A percentile compares a stretch with the other conserved stretches of the same genome.
Conservation (phyloP, 2,329 filamentous ascomycete genomes). For the Thielaviopsis punctulata region DNA sequence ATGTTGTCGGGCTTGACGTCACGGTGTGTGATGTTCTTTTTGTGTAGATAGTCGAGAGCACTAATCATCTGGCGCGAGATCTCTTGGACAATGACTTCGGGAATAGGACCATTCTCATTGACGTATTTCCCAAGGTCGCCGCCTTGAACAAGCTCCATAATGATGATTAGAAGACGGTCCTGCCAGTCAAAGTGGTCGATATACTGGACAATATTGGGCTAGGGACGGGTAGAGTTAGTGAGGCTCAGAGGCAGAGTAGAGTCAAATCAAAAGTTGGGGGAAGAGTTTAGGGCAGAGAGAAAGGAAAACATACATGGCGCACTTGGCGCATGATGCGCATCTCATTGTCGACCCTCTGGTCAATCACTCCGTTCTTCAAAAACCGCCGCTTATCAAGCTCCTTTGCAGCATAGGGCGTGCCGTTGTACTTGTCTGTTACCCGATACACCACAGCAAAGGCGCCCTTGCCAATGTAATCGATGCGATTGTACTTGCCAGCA, state of each 20-base stretch:
- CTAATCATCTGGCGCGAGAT: constrained; percentile 64
- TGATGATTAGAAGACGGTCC: constrained; percentile 75
- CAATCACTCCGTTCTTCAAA: constrained; percentile 78
- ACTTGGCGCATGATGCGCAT: constrained; percentile 88
- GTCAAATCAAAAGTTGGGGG: no score
- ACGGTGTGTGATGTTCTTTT: constrained; percentile 83
- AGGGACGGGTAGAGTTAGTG: constrained; percentile 19
- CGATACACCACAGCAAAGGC: constrained; percentile 92
- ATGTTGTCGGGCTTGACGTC: constrained; percentile 99
- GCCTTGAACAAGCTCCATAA: constrained; percentile 80
- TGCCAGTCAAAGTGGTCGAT: constrained; percentile 75
- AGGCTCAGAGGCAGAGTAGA: neutral
- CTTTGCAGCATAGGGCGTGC: constrained; percentile 74
- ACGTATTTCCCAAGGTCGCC: constrained; percentile 73
- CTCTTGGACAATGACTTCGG: constrained; percentile 49
- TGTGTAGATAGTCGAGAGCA: constrained; percentile 74
- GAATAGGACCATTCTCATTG: constrained; percentile 39
- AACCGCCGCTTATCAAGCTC: constrained; percentile 87
- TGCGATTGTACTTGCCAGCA: constrained; percentile 67
- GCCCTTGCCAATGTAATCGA: constrained; percentile 70
- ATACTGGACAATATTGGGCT: constrained; percentile 68
- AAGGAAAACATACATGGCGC: constrained; percentile 48
- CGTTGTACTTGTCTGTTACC: constrained; percentile 70
- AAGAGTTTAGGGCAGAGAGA: no score
- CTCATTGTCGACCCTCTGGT: constrained; percentile 89